phyloP scores from a whole-genome alignment of 2,329 filamentous ascomycete genomes.

The Leptographium radiaticola region DNA sequence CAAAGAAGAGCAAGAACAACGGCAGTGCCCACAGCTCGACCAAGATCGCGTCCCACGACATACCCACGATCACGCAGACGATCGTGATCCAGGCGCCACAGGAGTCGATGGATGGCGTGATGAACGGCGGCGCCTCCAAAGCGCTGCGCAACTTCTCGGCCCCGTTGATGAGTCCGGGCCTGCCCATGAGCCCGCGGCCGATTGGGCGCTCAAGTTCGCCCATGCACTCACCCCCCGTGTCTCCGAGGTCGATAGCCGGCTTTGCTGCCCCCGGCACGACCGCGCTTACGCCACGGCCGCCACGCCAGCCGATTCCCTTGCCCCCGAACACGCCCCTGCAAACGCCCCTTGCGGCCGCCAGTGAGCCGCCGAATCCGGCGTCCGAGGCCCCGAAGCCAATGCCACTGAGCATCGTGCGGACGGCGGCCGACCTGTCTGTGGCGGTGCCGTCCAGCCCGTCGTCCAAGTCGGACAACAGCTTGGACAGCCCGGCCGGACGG shows the following conservation, averaged over 20 bases:
- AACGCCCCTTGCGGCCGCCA: conserved; percentile 33
- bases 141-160: conserved; percentile 16
- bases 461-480: conserved; percentile 13
- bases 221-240: conserved; percentile 53
- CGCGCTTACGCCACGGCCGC: conserved; percentile 55
- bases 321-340: conserved; percentile 56
- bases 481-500: conserved; percentile 20
- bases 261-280: conserved; percentile 8
- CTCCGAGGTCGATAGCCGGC: conserved; percentile 38
- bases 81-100: conserved; percentile 11
- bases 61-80: conserved; percentile 21
- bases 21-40: conserved; percentile 33
- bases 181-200: conserved; percentile 48
- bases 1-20: conserved; percentile 55
- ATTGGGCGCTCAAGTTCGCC: conserved; percentile 33
- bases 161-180: conserved; percentile 43
- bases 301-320: conserved; percentile 59
- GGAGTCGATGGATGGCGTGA: conserved; percentile 33
- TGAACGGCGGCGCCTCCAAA: conserved; percentile 20
- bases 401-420: conserved; percentile 23
- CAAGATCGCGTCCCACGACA: conserved; percentile 12
- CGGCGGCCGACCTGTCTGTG: conserved; percentile 8
- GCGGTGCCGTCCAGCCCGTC: conserved; percentile 14
- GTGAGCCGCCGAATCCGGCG: conserved; percentile 20
- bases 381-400: conserved; percentile 30